Percentiles rank a stretch among this genome's conserved stretches.
phyloP scores from a whole-genome alignment of 768 basidiomycete genomes.

The Leccinum rimulosum region DNA sequence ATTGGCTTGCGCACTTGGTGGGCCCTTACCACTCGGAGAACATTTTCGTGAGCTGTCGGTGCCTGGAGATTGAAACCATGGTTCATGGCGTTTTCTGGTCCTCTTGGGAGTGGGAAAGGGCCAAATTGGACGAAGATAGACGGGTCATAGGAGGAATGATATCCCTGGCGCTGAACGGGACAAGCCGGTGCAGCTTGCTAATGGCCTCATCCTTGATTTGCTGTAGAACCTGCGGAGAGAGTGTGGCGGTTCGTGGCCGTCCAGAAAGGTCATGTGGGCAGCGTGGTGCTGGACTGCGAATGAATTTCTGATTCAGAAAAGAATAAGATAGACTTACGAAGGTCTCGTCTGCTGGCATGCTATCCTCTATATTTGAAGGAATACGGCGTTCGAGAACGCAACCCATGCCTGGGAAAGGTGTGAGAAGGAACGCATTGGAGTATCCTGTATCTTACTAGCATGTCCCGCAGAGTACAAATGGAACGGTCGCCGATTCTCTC shows the following conservation, averaged over 20 bases:
- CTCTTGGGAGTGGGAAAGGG: conserved; percentile 67
- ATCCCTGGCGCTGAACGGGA: conserved; percentile 36
- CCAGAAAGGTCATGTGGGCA: conserved; percentile 88
- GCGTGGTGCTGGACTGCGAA: conserved; percentile 70
- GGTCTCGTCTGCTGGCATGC: conserved; percentile 46
- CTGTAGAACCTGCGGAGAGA: conserved; percentile 57
- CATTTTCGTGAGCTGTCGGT: conserved; percentile 86
- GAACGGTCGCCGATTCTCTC: conserved; percentile 56
- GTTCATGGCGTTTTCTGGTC: conserved; percentile 37
- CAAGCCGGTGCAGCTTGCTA: conserved; percentile 52
- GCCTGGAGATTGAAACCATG: conserved; percentile 77
- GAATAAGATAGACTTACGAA: conserved; percentile 53
- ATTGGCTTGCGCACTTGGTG: no score
- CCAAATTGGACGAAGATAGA: conserved; percentile 56
- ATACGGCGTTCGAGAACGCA: conserved; percentile 71
- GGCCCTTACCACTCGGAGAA: conserved; percentile 65
- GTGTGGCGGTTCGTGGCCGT: conserved; percentile 78
- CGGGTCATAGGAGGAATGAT: conserved; percentile 33
- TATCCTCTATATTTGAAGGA: conserved; percentile 28
- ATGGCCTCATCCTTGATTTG: conserved; percentile 58
- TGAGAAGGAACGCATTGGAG: conserved; percentile 1
- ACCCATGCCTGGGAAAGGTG: conserved; percentile 75
- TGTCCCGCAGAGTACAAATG: conserved; percentile 78
- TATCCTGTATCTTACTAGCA: conserved; percentile 57
- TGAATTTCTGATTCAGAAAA: conserved; percentile 11